Conservation (phyloP, 192 early-diverging fungal genomes). For the Coemansia sp. region DNA sequence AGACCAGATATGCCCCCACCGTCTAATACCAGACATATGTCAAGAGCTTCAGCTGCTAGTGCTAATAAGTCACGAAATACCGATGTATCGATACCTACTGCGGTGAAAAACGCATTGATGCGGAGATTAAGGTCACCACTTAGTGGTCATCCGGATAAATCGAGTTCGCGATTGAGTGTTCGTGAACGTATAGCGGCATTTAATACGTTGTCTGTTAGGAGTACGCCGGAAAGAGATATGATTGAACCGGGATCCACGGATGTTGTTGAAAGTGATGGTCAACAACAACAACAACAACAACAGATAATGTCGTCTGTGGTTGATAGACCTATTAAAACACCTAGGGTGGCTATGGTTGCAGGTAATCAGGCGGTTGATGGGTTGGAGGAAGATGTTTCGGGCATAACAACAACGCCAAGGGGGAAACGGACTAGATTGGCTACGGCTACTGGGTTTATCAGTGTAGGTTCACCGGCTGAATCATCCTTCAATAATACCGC, state of each 20-base stretch:
- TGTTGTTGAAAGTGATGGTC: neutral
- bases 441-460: slow-evolving; percentile 44
- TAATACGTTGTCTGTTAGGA: slow-evolving; percentile 22
- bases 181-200: slow-evolving; percentile 43
- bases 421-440: slow-evolving; percentile 17
- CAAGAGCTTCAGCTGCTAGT: neutral
- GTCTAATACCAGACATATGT: slow-evolving; percentile 9
- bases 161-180: slow-evolving; percentile 28
- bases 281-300: slow-evolving; percentile 1
- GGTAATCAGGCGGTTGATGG: neutral
- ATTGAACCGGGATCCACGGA: neutral
- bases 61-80: neutral
- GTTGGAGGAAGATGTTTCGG: neutral
- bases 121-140: slow-evolving; percentile 39
- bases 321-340: neutral
- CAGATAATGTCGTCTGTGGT: neutral
- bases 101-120: slow-evolving; percentile 37
- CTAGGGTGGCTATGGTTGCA: neutral
- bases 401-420: neutral
- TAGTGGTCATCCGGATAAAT: slow-evolving; percentile 21
- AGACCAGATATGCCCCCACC: slow-evolving; percentile 47
- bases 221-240: neutral
- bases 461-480: slow-evolving; percentile 18
- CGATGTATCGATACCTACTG: slow-evolving; percentile 10
- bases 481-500: neutral